These are phyloP conservation scores for Emmonsiellopsis sp. DNA, from an alignment of 2,329 filamentous ascomycete species.

Conservation along the genomic window DNA sequence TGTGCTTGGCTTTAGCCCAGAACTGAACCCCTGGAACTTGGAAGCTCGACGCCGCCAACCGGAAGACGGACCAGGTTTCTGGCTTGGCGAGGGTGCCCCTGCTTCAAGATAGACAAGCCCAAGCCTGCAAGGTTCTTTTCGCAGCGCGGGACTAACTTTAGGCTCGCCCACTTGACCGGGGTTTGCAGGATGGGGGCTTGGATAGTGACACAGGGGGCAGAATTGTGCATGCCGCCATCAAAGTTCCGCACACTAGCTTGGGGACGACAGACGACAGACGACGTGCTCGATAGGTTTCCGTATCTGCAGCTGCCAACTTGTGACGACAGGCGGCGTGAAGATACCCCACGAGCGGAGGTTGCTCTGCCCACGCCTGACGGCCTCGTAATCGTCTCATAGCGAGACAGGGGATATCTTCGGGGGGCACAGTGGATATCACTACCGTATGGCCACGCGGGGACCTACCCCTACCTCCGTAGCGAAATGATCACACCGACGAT, in stretches of 20 bases:
- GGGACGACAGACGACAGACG: background rate
- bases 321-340: background rate
- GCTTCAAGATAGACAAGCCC: background rate
- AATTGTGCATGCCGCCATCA: background rate
- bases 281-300: background rate
- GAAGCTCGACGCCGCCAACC: background rate
- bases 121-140: background rate
- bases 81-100: background rate
- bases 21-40: background rate
- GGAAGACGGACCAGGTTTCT: background rate
- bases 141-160: background rate
- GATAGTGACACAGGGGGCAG: background rate
- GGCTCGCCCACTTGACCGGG: background rate
- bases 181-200: background rate
- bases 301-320: constrained; percentile 1
- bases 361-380: background rate
- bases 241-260: background rate
- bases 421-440: background rate
- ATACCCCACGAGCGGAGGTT: background rate
- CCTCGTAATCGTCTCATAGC: too few relatives aligned
- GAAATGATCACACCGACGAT: background rate
- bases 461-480: background rate
- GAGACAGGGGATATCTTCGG: too few relatives aligned
- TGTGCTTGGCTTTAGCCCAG: background rate
- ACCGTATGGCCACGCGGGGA: background rate